Evolutionary conservation across 2,329 filamentous ascomycete genomes (phyloP).

Genomic region (Pseudocercospora eumusae): DNA sequence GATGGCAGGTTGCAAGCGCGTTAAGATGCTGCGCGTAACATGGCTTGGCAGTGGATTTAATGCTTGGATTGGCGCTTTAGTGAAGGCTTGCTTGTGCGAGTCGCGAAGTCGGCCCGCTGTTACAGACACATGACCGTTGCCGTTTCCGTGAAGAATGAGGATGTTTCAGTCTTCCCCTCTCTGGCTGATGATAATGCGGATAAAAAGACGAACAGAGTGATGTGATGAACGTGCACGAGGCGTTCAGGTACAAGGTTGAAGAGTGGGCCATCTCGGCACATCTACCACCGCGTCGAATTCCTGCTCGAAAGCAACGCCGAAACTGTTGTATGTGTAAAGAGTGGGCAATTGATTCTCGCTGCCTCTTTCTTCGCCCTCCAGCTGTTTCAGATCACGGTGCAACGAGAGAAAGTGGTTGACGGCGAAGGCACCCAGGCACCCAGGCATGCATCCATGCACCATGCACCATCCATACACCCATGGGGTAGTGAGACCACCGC

Average conservation of each 20-base stretch:
- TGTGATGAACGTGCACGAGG: background rate
- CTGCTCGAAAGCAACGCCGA: background rate
- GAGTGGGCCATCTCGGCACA: background rate
- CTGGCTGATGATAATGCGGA: background rate
- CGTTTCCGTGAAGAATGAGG: background rate
- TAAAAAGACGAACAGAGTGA: background rate
- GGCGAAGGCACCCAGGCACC: background rate
- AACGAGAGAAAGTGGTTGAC: background rate
- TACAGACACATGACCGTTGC: background rate
- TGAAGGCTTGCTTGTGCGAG: background rate
- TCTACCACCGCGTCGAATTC: background rate
- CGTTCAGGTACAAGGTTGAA: constrained; percentile 8
- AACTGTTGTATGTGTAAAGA: background rate
- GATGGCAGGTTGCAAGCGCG: no score
- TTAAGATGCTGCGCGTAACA: background rate
- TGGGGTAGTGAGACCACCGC: background rate
- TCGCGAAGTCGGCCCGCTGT: constrained; percentile 10
- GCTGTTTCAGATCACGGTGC: background rate
- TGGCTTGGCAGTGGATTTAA: background rate
- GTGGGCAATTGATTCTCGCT: background rate
- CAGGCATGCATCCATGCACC: background rate
- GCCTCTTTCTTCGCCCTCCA: background rate
- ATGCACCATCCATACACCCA: background rate
- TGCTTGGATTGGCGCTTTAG: constrained; percentile 10
- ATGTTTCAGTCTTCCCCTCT: no score